phyloP scores from a whole-genome alignment of 371 early-diverging fungal genomes.

The Mucor lusitanicus region DNA sequence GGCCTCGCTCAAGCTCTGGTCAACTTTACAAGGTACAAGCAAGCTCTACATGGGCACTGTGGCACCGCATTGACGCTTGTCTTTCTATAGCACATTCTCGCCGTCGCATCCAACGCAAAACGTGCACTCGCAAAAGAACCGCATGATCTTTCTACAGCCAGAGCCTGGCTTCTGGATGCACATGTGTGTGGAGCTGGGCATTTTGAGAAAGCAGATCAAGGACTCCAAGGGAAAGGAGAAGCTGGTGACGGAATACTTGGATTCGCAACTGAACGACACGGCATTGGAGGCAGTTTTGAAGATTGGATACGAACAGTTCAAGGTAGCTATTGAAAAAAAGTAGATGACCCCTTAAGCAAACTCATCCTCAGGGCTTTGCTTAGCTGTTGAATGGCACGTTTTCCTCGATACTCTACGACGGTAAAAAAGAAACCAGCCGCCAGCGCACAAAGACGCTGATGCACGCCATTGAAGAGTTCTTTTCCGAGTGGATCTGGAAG shows the following conservation, averaged over 20 bases:
- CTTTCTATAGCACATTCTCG: constrained; percentile 62
- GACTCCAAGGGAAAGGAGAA: constrained; percentile 61
- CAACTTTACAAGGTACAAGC: constrained; percentile 70
- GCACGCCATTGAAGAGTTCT: constrained; percentile 62
- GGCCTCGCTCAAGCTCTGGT: constrained; percentile 83
- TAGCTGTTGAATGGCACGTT: constrained; percentile 52
- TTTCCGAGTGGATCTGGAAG: constrained; percentile 65
- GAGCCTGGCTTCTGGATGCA: constrained; percentile 80
- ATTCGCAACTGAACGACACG: constrained; percentile 59
- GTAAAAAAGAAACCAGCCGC: constrained; percentile 28
- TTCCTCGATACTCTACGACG: constrained; percentile 32
- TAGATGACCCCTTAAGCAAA: too few species aligned
- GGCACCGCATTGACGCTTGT: not conserved
- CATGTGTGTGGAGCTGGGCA: constrained; percentile 68
- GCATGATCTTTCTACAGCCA: constrained; percentile 67
- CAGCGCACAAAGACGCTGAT: constrained; percentile 45
- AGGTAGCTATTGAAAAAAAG: constrained; percentile 37
- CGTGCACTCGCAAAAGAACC: constrained; percentile 73
- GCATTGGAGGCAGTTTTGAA: constrained; percentile 54
- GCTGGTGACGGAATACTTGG: constrained; percentile 62
- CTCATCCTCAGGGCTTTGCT: too few species aligned
- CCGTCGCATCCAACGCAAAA: constrained; percentile 62
- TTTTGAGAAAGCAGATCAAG: constrained; percentile 50
- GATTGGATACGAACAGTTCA: constrained; percentile 66
- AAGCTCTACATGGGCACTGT: not conserved